These are phyloP conservation scores for Mucor lusitanicus DNA, from an alignment of 371 early-diverging fungal genomes.

Conservation along the genomic window DNA sequence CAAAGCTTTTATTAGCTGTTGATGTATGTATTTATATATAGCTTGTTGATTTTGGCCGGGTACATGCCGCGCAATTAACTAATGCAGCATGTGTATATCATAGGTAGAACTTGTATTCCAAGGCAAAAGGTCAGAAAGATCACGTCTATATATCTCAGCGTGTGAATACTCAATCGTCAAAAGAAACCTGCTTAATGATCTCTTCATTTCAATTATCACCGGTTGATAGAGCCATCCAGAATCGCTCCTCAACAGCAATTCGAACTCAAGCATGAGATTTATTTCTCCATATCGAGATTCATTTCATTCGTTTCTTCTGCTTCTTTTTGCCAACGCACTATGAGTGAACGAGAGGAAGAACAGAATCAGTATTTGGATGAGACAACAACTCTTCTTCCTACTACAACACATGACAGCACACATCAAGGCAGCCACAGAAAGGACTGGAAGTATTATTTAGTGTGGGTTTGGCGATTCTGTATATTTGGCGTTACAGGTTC, in stretches of 20 bases:
- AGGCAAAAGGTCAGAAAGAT: no score
- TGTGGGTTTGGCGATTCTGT: slow-evolving; percentile 41
- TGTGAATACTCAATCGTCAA: not conserved
- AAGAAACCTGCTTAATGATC: not conserved
- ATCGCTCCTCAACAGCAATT: not conserved
- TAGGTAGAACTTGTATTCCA: no score
- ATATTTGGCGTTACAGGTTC: slow-evolving; percentile 48
- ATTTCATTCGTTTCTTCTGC: not conserved
- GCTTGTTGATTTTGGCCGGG: no score
- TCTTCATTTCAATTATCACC: not conserved
- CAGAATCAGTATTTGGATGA: not conserved
- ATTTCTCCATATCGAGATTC: not conserved
- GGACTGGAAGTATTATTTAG: slow-evolving; percentile 9
- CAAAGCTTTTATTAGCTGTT: no score
- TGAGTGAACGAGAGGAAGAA: not conserved
- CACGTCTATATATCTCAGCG: not conserved
- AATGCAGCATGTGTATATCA: no score
- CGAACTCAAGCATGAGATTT: not conserved
- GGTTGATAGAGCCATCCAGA: not conserved
- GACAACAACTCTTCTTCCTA: not conserved
- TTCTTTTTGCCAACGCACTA: not conserved
- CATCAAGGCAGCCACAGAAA: slow-evolving; percentile 1
- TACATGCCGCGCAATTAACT: no score
- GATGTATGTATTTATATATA: no score
- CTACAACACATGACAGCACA: not conserved